These are phyloP conservation scores for Alternaria tenuissima DNA, from an alignment of 2,329 filamentous ascomycete species.

Conservation along the genomic window DNA sequence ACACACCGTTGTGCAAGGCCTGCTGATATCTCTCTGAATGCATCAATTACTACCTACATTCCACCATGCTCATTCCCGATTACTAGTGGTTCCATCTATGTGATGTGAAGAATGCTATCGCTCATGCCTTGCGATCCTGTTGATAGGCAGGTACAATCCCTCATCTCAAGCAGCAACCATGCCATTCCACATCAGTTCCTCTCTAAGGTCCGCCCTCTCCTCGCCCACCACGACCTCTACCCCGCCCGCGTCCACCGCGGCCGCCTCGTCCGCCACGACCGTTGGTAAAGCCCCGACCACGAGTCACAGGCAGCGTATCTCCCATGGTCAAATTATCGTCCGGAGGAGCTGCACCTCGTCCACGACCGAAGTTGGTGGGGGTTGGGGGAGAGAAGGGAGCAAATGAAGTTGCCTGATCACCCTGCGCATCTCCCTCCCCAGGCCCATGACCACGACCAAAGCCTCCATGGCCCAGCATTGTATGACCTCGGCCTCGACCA, in stretches of 20 bases:
- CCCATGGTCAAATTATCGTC: not conserved
- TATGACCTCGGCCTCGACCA: slow-evolving; percentile 1
- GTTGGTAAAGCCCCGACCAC: not conserved
- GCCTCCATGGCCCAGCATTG: not conserved
- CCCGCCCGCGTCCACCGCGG: slow-evolving; percentile 2
- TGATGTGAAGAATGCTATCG: not conserved
- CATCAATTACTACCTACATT: not conserved
- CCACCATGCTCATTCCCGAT: not conserved
- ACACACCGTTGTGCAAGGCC: not conserved
- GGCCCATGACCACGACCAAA: not conserved
- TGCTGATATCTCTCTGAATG: not conserved
- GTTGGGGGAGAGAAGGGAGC: not conserved
- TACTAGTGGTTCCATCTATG: not conserved
- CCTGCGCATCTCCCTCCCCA: not conserved
- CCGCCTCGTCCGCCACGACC: not conserved
- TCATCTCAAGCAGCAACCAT: not conserved
- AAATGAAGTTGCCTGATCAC: not conserved
- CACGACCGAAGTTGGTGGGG: not conserved
- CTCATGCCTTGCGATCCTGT: not conserved
- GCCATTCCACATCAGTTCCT: not conserved
- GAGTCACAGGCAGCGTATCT: not conserved
- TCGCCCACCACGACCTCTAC: not conserved
- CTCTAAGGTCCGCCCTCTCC: not conserved
- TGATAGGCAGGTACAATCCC: not conserved
- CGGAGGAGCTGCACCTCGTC: not conserved